Base-by-base conservation (phyloP, 192 early-diverging fungal species). In the Coemansia javaensis region DNA sequence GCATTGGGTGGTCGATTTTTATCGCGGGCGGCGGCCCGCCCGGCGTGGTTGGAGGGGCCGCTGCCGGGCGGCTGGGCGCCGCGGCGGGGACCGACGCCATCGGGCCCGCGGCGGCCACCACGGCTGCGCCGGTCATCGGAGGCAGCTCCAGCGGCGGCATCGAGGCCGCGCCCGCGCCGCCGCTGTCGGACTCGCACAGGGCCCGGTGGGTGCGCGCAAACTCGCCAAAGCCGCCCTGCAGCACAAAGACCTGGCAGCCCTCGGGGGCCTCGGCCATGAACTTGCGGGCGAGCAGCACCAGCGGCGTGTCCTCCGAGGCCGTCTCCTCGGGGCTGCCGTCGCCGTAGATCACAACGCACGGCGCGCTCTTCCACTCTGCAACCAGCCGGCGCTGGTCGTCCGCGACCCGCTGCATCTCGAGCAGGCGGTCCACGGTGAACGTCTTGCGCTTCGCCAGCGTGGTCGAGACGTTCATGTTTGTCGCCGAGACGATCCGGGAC, bases 261-360 rank as follows among this genome's bases (percentile, higher is more conserved):
- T 46, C 43, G 18, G 56, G 43, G 1, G 72, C 79, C 49, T 82
- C 78, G 11, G 50, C 48, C 47, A 72, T 76, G 18, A 88, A 77
- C 59, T 88, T 88, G 39, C 78, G 67, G 27, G 68, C 66, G 22
- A 88, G 42, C 48, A 82, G 56, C 28, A 70, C 58, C n/a, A 78
- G 50, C 17, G 76, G 56, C 16, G 79, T 59, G 28, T 74, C 71
- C 22, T 80, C 80, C 12, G 75, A 50, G 11, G 78, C 56, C 0
- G 54, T 44, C 10, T 79, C 71, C 32, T 75, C 72, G 6, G 44
- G 42, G 9, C 78, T 58, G 3, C 79, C 67, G 28, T 73, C 76
- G 56, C 89, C 88, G 55, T 86, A 87, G 14, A 90, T 53, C 8
- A 84, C 72, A 43, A 90, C 82, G 60, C 78, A 77, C 17, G 78